Conservation (phyloP, 148 eudicot genomes). For the Fagopyrum esculentum region DNA sequence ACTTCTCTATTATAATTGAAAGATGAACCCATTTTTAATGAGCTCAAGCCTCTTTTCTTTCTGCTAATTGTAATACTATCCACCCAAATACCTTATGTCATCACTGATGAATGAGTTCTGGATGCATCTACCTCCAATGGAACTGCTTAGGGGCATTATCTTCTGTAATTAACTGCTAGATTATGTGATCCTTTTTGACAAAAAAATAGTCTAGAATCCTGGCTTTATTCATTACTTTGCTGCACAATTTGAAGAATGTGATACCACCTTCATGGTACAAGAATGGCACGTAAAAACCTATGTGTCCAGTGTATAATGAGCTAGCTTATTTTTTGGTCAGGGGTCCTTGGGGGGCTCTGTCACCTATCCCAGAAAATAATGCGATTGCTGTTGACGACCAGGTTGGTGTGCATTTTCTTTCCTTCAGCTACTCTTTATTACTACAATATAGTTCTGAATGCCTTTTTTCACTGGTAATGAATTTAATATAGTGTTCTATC, state of each 20-base stretch:
- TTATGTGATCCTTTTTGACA: not conserved
- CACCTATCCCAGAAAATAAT: conserved; percentile 93
- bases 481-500: not conserved
- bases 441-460: not conserved
- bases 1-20: not conserved
- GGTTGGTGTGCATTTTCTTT: conserved; percentile 27
- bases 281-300: not conserved
- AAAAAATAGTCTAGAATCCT: not conserved
- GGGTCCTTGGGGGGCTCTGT: conserved; percentile 93
- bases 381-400: conserved; percentile 75
- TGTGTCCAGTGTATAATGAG: not conserved
- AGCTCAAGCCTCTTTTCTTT: not conserved
- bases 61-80: not conserved
- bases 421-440: not conserved
- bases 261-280: not conserved
- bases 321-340: conserved; percentile 26
- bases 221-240: not conserved
- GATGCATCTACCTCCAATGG: not conserved
- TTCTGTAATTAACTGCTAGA: not conserved
- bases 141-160: not conserved
- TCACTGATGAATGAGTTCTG: not conserved
- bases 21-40: not conserved
- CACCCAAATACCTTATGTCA: not conserved
- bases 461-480: not conserved
- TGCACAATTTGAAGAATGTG: not conserved